A percentile compares a stretch with the other conserved stretches of the same genome.
Conservation (phyloP, 768 basidiomycete genomes). For the Lentinula boryana region DNA sequence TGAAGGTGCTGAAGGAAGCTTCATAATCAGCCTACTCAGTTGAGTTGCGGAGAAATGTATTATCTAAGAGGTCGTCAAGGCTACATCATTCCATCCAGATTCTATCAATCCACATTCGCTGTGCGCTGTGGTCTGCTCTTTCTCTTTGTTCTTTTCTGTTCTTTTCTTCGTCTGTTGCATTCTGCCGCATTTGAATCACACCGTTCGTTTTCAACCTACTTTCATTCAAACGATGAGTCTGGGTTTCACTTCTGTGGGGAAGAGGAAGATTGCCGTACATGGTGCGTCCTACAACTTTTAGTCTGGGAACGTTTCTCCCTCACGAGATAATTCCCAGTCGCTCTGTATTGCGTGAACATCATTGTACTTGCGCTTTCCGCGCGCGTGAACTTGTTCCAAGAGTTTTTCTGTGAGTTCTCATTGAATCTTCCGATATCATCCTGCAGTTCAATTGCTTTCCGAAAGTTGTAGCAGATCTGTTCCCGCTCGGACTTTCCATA, state of each 20-base stretch:
- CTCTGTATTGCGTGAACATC: slow-evolving; percentile 39
- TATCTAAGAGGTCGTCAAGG: slow-evolving; percentile 1
- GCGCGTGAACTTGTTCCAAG: slow-evolving; percentile 50
- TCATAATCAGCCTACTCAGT: neutral
- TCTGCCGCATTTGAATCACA: neutral
- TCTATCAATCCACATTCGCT: neutral
- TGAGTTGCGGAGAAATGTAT: neutral
- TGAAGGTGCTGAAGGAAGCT: too few species aligned
- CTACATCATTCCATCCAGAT: neutral
- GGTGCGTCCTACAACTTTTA: neutral
- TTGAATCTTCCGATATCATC: neutral
- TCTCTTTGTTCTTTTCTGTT: neutral
- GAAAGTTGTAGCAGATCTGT: slow-evolving; percentile 52
- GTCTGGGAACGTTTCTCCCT: neutral
- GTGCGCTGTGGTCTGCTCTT: neutral
- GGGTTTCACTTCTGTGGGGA: slow-evolving; percentile 13
- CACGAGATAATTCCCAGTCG: slow-evolving; percentile 20
- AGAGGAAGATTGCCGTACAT: slow-evolving; percentile 14
- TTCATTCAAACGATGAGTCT: neutral
- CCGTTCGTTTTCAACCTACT: neutral
- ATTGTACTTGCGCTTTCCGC: slow-evolving; percentile 47
- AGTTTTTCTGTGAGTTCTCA: slow-evolving; percentile 48
- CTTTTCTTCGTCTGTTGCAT: neutral
- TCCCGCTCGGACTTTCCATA: slow-evolving; percentile 56
- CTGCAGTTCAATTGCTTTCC: slow-evolving; percentile 4